Evolutionary conservation across 306 rosid genomes (phyloP), one percentile per base, ranked within the genome.

Genomic region (Argentina anserina): DNA sequence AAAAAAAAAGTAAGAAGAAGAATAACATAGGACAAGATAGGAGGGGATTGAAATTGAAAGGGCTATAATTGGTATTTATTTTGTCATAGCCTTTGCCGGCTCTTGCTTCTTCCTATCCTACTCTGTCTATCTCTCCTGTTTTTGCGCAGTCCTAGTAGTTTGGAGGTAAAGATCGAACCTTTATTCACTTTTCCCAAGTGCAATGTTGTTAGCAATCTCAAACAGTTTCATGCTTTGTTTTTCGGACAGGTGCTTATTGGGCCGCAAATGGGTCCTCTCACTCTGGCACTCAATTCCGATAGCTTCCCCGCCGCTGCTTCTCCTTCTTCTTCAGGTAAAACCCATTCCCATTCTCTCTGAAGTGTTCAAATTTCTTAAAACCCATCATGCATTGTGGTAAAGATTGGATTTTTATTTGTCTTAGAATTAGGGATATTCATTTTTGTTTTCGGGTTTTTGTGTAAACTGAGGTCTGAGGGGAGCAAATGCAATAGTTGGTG

Each of bases 231-330:
- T 37, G 25, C 14, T 17, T 17, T 67, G 28, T 6, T 55, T 70
- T 14, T 53, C 12, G 9, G 46, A 34, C 36, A 31, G 68, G 58
- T 11, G 18, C n/a, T 26, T 20, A 29, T 28, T 14, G 76, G 47
- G 47, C 60, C 46, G 69, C 53, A 67, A 67, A 89, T 89, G 92
- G 82, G 83, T 84, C 88, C 94, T 43, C 65, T 82, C 10, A 76
- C 82, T 29, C 82, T 85, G 15, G 78, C 90, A 56, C 78, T 84
- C 46, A 73, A 76, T 76, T 74, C 82, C 7, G 81, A 81, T 52
- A 85, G 67, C 68, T 74, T 87, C 73, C 31, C 82, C 65, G 58
- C 76, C 21, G 67, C 88, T 52, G 79, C 86, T 49, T 20, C 26
- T 42, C 13, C 56, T 42, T 43, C 47, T 52, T 52, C 28, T 68